Conservation (phyloP, 1,139 yeast genomes). For the Zygotorulaspora mrakii region DNA sequence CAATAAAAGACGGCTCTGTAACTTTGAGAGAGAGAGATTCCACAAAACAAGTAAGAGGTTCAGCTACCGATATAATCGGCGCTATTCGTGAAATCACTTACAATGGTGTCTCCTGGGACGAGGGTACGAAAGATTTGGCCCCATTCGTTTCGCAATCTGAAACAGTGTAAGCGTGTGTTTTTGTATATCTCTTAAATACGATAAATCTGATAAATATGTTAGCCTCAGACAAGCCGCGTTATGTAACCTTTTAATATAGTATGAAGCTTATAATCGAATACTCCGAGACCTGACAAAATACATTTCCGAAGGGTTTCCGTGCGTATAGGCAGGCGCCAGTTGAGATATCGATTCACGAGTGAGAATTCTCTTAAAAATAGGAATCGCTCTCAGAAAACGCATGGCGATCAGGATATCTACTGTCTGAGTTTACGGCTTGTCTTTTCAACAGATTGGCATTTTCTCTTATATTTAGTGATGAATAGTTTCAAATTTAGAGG, state of each 20-base stretch:
- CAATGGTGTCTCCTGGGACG: conserved; percentile 73
- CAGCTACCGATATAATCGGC: conserved; percentile 67
- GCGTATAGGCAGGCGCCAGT: too few relatives aligned
- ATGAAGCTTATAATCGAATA: too few relatives aligned
- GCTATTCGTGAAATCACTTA: conserved; percentile 79
- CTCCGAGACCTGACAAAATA: too few relatives aligned
- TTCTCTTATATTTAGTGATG: too few relatives aligned
- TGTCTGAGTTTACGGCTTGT: too few relatives aligned
- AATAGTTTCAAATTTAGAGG: too few relatives aligned
- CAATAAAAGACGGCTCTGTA: conserved; percentile 82
- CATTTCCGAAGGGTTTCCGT: too few relatives aligned
- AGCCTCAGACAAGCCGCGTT: too few relatives aligned
- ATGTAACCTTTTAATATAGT: too few relatives aligned
- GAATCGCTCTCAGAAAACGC: too few relatives aligned
- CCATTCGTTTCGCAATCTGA: conserved; percentile 57
- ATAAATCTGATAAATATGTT: background rate
- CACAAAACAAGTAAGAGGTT: conserved; percentile 95
- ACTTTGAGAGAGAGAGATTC: conserved; percentile 98
- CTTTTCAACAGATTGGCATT: background rate
- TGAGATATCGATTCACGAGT: too few relatives aligned
- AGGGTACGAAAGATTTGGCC: conserved; percentile 68
- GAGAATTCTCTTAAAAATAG: too few relatives aligned
- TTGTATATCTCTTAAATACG: background rate
- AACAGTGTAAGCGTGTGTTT: conserved; percentile 8
- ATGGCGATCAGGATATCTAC: background rate